Evolutionary conservation across 495 filamentous ascomycete genomes (phyloP), one percentile per base, ranked within the genome.

Genomic region (Cryomyces minteri): DNA sequence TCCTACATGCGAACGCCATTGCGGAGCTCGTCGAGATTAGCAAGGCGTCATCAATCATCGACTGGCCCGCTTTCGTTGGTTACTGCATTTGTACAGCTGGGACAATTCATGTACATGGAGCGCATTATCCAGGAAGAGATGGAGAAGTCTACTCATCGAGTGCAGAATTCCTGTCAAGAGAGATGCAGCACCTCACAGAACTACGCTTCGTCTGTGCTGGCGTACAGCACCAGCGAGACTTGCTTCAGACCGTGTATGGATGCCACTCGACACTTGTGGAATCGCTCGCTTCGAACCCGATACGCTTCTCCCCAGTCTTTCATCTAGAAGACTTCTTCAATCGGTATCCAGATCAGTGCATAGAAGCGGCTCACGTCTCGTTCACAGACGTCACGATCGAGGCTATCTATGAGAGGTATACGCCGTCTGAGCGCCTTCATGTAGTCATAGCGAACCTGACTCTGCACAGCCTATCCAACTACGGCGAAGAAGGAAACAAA

Each of bases 281-380:
- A 46, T 76, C 76, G 11, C 62, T 85, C 1, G 72, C 76, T 5
- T 76, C 67, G 38, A 76, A 70, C 43, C 67, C 74, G 9, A 69
- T 75, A 61, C 74, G 80, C 4, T 85, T 83, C 48, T 78, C 77
- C 4, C 77, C 83, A 0, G 79, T 80, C 11, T 88, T 88, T 52
- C 80, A 86, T 46, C 70, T 87, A 4, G 84, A 92, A 50, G 83
- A 87, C 51, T 92, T 92, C 58, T 79, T 88, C 54, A 82, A 88
- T 53, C 72, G 84, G 18, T 92, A 92, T 54, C 66, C 68, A 0
- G 71, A 67, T 7, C 51, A 67, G 32, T 54, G 56, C 1, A 62
- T 74, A 40, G 72, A 77, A 48, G 67, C 68, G 32, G 64, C 69
- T 1, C 69, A 77, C 53, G 62, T 74, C n/a, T 61, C 66, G n/a